A percentile compares a stretch with the other conserved stretches of the same genome.
Conservation (phyloP, 108 stramenopile genomes). For the Nitzschia sp. region DNA sequence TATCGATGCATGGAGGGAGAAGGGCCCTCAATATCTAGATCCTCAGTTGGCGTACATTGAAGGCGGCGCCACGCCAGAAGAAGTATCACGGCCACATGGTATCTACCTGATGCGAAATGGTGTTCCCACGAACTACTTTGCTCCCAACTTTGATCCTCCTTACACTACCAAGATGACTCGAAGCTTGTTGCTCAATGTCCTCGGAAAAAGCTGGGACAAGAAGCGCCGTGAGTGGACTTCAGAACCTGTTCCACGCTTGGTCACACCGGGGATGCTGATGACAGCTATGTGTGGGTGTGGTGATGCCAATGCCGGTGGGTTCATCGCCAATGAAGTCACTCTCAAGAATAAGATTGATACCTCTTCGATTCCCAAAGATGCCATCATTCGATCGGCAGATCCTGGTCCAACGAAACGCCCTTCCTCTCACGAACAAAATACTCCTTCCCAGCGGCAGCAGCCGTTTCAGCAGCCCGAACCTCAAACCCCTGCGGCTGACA, state of each 20-base stretch:
- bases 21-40: constrained; percentile 83
- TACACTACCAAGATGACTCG: constrained; percentile 90
- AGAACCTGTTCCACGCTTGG: constrained; percentile 61
- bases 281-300: constrained; percentile 69
- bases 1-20: constrained; percentile 85
- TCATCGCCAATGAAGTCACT: constrained; percentile 51
- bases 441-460: neutral
- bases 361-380: constrained; percentile 19
- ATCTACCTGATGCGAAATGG: constrained; percentile 84
- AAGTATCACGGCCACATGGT: constrained; percentile 79
- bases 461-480: neutral
- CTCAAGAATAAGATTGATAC: constrained; percentile 22
- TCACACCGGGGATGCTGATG: constrained; percentile 64
- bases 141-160: constrained; percentile 86
- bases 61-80: constrained; percentile 74
- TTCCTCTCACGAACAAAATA: neutral
- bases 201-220: constrained; percentile 83
- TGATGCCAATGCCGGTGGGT: constrained; percentile 49
- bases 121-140: constrained; percentile 86
- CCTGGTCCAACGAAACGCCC: neutral
- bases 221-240: constrained; percentile 80
- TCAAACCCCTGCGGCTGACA: constrained; percentile 15
- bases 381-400: constrained; percentile 15
- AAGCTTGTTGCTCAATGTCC: constrained; percentile 67
- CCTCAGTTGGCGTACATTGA: constrained; percentile 66